Percentiles rank a stretch among this genome's conserved stretches.
These are phyloP conservation scores for Claviceps capensis DNA, from an alignment of 2,329 filamentous ascomycete species.

Conservation along the genomic window DNA sequence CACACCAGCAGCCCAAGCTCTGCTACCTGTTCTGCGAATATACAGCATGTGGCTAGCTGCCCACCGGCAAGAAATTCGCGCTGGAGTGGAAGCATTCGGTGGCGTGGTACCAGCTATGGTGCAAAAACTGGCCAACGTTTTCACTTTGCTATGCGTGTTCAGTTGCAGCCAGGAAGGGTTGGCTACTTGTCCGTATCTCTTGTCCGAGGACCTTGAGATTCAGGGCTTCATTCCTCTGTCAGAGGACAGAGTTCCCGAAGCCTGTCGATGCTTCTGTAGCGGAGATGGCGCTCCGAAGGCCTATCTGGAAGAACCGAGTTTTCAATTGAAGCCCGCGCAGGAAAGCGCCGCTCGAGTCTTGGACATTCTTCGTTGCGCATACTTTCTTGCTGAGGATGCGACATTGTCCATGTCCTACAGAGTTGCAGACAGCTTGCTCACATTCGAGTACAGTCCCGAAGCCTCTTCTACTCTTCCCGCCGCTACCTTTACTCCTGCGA, in stretches of 20 bases:
- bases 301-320: slow-evolving; percentile 19
- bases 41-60: slow-evolving; percentile 40
- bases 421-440: slow-evolving; percentile 15
- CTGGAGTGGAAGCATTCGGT: slow-evolving; percentile 31
- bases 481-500: neutral
- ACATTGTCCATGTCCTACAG: slow-evolving; percentile 23
- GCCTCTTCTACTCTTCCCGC: neutral
- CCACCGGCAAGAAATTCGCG: slow-evolving; percentile 30
- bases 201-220: slow-evolving; percentile 36
- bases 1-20: slow-evolving; percentile 24
- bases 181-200: slow-evolving; percentile 32
- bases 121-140: slow-evolving; percentile 29
- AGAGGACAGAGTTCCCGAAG: slow-evolving; percentile 22
- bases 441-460: slow-evolving; percentile 20
- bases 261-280: slow-evolving; percentile 25
- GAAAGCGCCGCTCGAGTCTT: slow-evolving; percentile 33
- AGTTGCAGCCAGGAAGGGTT: slow-evolving; percentile 25
- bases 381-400: slow-evolving; percentile 29
- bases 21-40: slow-evolving; percentile 38
- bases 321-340: slow-evolving; percentile 17
- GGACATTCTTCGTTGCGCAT: slow-evolving; percentile 34
- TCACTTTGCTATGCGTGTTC: slow-evolving; percentile 34
- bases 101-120: slow-evolving; percentile 32
- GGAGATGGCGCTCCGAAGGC: slow-evolving; percentile 26
- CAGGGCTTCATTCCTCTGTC: slow-evolving; percentile 30